Conservation (phyloP, 768 basidiomycete species). For the Auricularia cornea region DNA sequence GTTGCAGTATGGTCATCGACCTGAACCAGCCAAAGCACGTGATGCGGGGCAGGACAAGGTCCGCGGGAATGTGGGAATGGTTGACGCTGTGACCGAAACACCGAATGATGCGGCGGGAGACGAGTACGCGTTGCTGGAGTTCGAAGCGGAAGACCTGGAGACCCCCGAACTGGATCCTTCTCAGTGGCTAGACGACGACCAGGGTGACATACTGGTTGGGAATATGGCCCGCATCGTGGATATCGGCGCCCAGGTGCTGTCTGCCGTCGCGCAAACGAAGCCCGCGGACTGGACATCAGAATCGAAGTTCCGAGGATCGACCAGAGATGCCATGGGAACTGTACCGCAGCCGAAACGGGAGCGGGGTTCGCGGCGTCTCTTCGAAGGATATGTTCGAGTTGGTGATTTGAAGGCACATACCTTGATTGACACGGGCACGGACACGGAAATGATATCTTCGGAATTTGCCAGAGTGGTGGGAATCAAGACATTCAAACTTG, state of each 20-base stretch:
- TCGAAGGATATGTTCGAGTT: background rate
- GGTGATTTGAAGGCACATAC: slow-evolving; percentile 12
- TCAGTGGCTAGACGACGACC: background rate
- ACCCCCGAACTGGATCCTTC: background rate
- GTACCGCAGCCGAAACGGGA: background rate
- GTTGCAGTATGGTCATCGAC: too few relatives aligned
- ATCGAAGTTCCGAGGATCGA: background rate
- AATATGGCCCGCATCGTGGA: background rate
- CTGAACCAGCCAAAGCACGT: background rate
- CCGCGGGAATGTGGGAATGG: background rate
- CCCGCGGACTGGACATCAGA: background rate
- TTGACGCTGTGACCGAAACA: background rate
- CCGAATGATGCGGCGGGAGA: background rate
- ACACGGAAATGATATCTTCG: slow-evolving; percentile 15
- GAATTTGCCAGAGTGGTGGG: slow-evolving; percentile 14
- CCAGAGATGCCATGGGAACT: background rate
- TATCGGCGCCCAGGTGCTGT: background rate
- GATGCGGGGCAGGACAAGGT: background rate
- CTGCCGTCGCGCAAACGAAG: background rate
- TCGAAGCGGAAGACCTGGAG: background rate
- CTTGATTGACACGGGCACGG: slow-evolving; percentile 20
- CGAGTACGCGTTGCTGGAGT: background rate
- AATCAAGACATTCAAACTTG: slow-evolving; percentile 7
- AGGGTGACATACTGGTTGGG: background rate
- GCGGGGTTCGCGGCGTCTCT: background rate